Percentiles rank a stretch among this genome's conserved stretches.
Evolutionary conservation across 148 eudicot genomes (phyloP).

Genomic region (Spergularia marina): DNA sequence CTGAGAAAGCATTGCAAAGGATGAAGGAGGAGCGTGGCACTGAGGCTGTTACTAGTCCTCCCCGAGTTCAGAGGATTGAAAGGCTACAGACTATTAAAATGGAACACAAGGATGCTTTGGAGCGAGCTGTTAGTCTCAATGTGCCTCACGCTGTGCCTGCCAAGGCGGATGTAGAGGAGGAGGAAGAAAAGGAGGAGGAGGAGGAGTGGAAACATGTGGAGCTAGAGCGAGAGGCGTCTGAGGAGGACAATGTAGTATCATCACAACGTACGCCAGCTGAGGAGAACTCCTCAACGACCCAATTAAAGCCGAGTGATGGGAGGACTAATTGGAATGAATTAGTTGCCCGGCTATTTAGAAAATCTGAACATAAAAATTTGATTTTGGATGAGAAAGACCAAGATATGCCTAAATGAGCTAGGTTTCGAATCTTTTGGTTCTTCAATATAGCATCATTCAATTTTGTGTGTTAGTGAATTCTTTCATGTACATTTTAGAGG

Average conservation of each 20-base stretch:
- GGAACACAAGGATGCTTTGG: constrained; percentile 90
- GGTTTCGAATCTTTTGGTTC: neutral
- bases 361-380: constrained; percentile 35
- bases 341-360: constrained; percentile 53
- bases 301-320: constrained; percentile 18
- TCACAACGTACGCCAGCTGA: constrained; percentile 21
- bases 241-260: constrained; percentile 14
- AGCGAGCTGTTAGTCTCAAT: constrained; percentile 75
- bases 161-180: neutral
- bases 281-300: constrained; percentile 2
- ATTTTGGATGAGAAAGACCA: constrained; percentile 19
- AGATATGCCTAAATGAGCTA: constrained; percentile 16
- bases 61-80: constrained; percentile 58
- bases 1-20: constrained; percentile 53
- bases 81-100: constrained; percentile 59
- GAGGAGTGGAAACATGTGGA: constrained; percentile 25
- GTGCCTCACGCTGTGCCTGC: constrained; percentile 69
- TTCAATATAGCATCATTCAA: neutral
- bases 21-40: constrained; percentile 38
- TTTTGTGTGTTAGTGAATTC: constrained; percentile 8
- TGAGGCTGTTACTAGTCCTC: constrained; percentile 53
- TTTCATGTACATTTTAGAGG: constrained; percentile 4
- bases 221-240: neutral
- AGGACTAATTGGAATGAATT: constrained; percentile 63
- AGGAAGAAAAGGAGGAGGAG: constrained; percentile 3